phyloP scores from a whole-genome alignment of 148 eudicot genomes.

The Camellia lanceoleosa region DNA sequence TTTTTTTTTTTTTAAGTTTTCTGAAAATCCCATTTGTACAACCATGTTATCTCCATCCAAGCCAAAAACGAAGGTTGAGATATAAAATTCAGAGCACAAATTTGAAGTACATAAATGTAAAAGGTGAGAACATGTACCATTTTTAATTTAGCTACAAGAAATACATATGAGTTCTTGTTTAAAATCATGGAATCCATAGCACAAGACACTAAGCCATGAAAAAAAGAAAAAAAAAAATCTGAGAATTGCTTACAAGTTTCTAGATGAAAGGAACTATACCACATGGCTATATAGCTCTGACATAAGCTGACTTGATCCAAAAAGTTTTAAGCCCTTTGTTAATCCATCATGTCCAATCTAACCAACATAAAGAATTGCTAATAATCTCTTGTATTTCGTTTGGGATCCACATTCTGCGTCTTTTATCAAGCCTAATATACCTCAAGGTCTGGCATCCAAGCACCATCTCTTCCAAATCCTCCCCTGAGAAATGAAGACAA shows the following conservation, averaged over 20 bases:
- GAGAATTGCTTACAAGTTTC: background rate
- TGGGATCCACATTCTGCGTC: conserved; percentile 14
- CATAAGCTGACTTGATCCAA: background rate
- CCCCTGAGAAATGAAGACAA: conserved; percentile 10
- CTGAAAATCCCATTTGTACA: background rate
- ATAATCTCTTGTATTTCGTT: conserved; percentile 1
- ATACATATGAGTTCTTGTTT: too few species aligned
- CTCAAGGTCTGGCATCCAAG: conserved; percentile 20
- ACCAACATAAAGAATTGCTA: background rate
- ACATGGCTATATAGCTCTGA: background rate
- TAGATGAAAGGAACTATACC: background rate
- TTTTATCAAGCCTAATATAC: conserved; percentile 17
- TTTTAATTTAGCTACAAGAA: too few species aligned
- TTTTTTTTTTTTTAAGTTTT: too few species aligned
- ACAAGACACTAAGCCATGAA: background rate
- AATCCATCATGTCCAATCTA: conserved; percentile 18
- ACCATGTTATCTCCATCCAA: background rate
- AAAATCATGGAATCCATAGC: too few species aligned
- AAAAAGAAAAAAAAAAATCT: background rate
- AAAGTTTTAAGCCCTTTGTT: background rate
- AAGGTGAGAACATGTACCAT: too few species aligned
- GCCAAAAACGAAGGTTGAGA: too few species aligned
- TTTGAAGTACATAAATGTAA: too few species aligned
- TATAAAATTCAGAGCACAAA: too few species aligned
- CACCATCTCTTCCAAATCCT: conserved; percentile 17